Evolutionary conservation across 2,329 filamentous ascomycete genomes (phyloP), one percentile per base, ranked within the genome.

Genomic region (Polytolypa hystricis): DNA sequence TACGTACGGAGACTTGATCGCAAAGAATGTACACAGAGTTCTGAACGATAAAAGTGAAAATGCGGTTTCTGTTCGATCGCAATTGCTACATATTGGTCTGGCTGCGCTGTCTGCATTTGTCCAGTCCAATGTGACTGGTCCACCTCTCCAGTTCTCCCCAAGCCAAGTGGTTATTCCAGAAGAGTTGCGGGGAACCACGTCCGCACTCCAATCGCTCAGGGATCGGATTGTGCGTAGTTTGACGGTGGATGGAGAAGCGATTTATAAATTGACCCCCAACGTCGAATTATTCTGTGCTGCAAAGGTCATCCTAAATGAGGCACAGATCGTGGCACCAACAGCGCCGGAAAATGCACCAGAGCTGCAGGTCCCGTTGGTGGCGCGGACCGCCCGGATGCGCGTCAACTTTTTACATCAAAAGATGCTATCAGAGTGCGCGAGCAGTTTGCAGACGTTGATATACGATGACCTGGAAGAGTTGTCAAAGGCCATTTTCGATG

Each of bases 61-160:
- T 25, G 19, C 35, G 11, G 12, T 28, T 8, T 4, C 7, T 25
- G 19, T 27, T 37, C 51, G 57, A 34, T 63, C 62, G 4, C 57
- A 60, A 33, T 42, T 68, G 5, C 44, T 76, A 37, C 63, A 74
- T 30, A 64, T 81, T 21, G 83, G 77, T 7, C 63, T 84, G 32
- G 77, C 81, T 1, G 74, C 80, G 2, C 68, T 94, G 8, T 73
- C 84, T 51, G 74, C 79, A 8, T 95, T 94, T 54, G 60, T 94
- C 11, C 87, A 95, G 56, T 77, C 77, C 1, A 94, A 85, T 54
- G 82, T 93, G 37, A 94, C 87, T 3, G 87, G 87, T 0, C 87
- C 87, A 1, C 79, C 85, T 0, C 65, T 93, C n/a, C 62, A 67
- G 0, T 79, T 77, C 51, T 59, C 60, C 16, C 60, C 71, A 2